These are phyloP conservation scores for Neopestalotiopsis sp. DNA, from an alignment of 2,329 filamentous ascomycete genomes.

Conservation along the genomic window DNA sequence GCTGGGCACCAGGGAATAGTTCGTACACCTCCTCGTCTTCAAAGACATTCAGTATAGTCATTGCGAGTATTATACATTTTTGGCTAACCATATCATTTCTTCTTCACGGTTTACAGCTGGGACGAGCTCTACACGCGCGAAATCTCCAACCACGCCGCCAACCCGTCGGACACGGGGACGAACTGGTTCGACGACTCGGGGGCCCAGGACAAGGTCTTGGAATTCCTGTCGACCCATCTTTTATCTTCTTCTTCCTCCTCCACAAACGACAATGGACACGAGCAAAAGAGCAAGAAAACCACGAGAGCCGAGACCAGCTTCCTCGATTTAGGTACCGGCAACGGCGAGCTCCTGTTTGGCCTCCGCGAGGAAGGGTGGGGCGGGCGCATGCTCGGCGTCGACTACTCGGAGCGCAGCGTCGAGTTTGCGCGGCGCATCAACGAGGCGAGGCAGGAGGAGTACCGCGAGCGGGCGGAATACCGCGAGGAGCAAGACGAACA, in stretches of 20 bases:
- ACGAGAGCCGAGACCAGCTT: conserved; percentile 57
- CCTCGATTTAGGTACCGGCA: conserved; percentile 91
- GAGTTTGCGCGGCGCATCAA: conserved; percentile 73
- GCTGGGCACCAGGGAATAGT: conserved; percentile 93
- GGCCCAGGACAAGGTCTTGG: conserved; percentile 80
- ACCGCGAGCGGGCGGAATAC: conserved; percentile 7
- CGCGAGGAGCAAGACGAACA: conserved; percentile 29
- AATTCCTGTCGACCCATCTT: conserved; percentile 60
- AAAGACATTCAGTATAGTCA: not conserved
- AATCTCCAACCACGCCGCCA: conserved; percentile 70
- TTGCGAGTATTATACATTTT: not conserved
- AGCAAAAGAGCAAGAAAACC: conserved; percentile 23
- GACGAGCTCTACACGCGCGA: conserved; percentile 75
- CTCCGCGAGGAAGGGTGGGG: conserved; percentile 69
- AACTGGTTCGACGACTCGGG: conserved; percentile 96
- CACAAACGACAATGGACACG: conserved; percentile 24
- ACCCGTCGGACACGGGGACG: conserved; percentile 82
- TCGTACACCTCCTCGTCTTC: conserved; percentile 38
- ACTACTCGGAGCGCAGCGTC: conserved; percentile 81
- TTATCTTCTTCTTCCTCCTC: not conserved
- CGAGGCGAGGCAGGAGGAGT: conserved; percentile 32
- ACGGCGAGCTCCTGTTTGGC: conserved; percentile 89
- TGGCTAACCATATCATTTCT: not conserved
- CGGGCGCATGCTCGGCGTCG: conserved; percentile 80
- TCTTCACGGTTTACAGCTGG: conserved; percentile 61